These are phyloP conservation scores for Neurospora sp. DNA, from an alignment of 495 filamentous ascomycete species.

Conservation along the genomic window DNA sequence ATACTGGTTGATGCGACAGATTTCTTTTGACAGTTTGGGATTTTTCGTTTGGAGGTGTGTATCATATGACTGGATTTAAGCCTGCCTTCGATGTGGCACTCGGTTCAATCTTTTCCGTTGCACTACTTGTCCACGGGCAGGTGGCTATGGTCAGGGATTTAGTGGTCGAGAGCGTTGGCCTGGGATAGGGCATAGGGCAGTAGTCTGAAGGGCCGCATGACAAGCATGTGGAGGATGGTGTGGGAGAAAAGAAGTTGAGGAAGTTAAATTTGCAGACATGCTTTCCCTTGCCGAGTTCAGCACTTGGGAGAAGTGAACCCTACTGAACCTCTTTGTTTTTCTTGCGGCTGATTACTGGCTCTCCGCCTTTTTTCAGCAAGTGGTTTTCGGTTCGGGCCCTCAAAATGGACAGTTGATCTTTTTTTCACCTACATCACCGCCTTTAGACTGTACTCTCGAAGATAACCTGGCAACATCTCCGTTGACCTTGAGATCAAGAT, in stretches of 20 bases:
- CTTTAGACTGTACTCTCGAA: constrained; percentile 1
- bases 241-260: not conserved
- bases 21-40: not conserved
- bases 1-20: not conserved
- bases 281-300: not conserved
- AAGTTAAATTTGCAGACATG: not conserved
- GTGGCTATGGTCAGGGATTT: not conserved
- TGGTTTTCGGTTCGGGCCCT: not conserved
- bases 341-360: not conserved
- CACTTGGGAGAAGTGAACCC: not conserved
- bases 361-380: not conserved
- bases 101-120: not conserved
- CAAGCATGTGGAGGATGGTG: not conserved
- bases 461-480: not conserved
- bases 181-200: not conserved
- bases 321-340: not conserved
- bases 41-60: not conserved
- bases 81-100: not conserved
- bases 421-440: not conserved
- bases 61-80: not conserved
- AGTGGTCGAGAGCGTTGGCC: not conserved
- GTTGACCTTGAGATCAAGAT: not conserved
- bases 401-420: not conserved
- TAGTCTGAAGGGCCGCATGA: not conserved
- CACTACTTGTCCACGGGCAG: not conserved